phyloP scores from a whole-genome alignment of 179 eudicot genomes.

The Amaranthus tricolor region DNA sequence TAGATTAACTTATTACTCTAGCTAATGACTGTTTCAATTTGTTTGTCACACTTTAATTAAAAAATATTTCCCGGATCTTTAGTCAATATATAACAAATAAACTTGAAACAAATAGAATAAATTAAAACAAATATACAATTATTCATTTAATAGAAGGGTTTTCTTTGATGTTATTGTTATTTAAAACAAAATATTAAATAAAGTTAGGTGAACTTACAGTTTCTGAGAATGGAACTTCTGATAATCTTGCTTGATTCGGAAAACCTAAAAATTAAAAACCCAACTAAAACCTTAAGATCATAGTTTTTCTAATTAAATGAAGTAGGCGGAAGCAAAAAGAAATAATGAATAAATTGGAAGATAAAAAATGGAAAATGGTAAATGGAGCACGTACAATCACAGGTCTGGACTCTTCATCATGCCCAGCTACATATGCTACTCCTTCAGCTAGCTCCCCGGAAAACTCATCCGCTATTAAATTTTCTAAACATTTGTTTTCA shows the following conservation, averaged over 20 bases:
- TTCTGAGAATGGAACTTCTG: conserved; percentile 89
- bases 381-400: conserved; percentile 48
- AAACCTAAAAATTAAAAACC: conserved; percentile 47
- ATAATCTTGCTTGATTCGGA: conserved; percentile 92
- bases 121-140: no score
- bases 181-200: neutral
- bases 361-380: neutral
- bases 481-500: conserved; percentile 34
- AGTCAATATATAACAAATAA: no score
- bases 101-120: no score
- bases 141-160: neutral
- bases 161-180: neutral
- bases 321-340: no score
- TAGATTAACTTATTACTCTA: neutral
- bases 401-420: conserved; percentile 77
- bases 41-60: neutral
- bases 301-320: no score
- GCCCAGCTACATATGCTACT: conserved; percentile 86
- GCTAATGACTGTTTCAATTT: no score
- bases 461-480: conserved; percentile 88
- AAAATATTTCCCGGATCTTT: neutral
- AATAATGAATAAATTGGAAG: neutral
- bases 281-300: neutral
- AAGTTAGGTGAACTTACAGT: conserved; percentile 43
- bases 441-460: conserved; percentile 94